These are phyloP conservation scores for Fusarium tanahbumbuense DNA, from an alignment of 2,329 filamentous ascomycete species.

Conservation along the genomic window DNA sequence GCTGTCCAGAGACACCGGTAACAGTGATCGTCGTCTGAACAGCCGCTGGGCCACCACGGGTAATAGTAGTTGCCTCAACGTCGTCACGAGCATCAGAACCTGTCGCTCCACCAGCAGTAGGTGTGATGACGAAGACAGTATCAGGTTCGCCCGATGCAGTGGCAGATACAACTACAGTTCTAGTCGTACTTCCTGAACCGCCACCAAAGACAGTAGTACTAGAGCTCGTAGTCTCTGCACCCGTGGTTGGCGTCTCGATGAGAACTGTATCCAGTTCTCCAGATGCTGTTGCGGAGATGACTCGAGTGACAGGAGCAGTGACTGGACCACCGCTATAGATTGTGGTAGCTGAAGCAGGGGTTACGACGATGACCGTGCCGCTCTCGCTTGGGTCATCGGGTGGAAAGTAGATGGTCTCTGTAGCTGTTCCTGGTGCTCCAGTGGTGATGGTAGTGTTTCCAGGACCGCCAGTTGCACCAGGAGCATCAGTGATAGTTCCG, in stretches of 20 bases:
- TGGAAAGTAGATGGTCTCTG: constrained; percentile 15
- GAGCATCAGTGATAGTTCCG: background rate
- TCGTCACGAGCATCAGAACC: background rate
- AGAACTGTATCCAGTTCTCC: constrained; percentile 11
- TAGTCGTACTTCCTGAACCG: background rate
- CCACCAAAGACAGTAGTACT: constrained; percentile 10
- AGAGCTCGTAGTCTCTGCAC: background rate
- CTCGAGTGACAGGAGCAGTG: background rate
- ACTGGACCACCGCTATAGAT: constrained; percentile 16
- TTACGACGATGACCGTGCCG: background rate
- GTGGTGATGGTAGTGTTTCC: constrained; percentile 10
- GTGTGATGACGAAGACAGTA: constrained; percentile 12
- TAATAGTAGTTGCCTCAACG: background rate
- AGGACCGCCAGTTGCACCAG: background rate
- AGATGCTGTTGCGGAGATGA: constrained; percentile 7
- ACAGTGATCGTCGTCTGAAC: constrained; percentile 1
- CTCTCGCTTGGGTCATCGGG: constrained; percentile 3
- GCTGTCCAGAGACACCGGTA: background rate
- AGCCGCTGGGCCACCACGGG: background rate
- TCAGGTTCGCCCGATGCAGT: constrained; percentile 2
- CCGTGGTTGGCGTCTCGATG: constrained; percentile 9
- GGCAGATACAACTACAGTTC: background rate
- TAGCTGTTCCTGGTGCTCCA: background rate
- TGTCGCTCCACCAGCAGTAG: background rate
- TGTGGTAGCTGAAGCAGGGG: background rate